These are phyloP conservation scores for Plenodomus lindquistii DNA, from an alignment of 2,329 filamentous ascomycete genomes.

Conservation along the genomic window DNA sequence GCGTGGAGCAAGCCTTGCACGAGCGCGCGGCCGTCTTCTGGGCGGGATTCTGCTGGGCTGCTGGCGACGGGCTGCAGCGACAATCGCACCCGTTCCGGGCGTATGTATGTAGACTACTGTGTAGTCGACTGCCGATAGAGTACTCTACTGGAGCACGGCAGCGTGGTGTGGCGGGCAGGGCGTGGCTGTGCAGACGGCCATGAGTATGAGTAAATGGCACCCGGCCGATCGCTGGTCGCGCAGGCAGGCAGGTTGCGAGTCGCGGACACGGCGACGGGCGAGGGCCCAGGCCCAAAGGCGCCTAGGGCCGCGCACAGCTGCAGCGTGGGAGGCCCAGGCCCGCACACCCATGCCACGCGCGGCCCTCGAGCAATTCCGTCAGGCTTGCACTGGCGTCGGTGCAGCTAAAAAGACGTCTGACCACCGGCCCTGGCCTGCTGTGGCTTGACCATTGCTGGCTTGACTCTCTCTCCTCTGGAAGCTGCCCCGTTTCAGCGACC, in stretches of 20 bases:
- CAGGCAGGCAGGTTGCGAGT: slow-evolving; percentile 24
- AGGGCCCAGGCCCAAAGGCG: background rate
- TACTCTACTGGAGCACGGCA: slow-evolving; percentile 22
- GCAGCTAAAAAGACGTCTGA: slow-evolving; percentile 46
- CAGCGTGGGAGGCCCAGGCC: no score
- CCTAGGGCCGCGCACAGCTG: background rate
- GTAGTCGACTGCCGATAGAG: background rate
- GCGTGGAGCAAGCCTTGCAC: slow-evolving; percentile 27
- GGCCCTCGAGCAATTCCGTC: slow-evolving; percentile 25
- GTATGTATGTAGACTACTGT: no score
- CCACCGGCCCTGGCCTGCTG: slow-evolving; percentile 31
- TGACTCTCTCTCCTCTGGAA: slow-evolving; percentile 30
- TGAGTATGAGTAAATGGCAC: slow-evolving; percentile 12
- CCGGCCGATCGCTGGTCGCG: slow-evolving; percentile 18
- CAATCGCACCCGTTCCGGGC: slow-evolving; percentile 37
- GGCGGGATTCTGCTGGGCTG: no score
- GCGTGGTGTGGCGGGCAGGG: slow-evolving; percentile 34
- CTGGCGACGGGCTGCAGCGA: slow-evolving; percentile 37
- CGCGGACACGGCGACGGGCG: no score
- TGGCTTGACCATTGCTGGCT: slow-evolving; percentile 37
- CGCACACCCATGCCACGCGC: slow-evolving; percentile 33
- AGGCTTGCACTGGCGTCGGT: slow-evolving; percentile 14
- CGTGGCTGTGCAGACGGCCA: slow-evolving; percentile 40
- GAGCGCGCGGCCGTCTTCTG: slow-evolving; percentile 16
- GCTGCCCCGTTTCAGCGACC: slow-evolving; percentile 42